Percentiles rank a stretch among this genome's conserved stretches.
Conservation (phyloP, 2,329 filamentous ascomycete genomes). For the Clarireedia homoeocarpa region DNA sequence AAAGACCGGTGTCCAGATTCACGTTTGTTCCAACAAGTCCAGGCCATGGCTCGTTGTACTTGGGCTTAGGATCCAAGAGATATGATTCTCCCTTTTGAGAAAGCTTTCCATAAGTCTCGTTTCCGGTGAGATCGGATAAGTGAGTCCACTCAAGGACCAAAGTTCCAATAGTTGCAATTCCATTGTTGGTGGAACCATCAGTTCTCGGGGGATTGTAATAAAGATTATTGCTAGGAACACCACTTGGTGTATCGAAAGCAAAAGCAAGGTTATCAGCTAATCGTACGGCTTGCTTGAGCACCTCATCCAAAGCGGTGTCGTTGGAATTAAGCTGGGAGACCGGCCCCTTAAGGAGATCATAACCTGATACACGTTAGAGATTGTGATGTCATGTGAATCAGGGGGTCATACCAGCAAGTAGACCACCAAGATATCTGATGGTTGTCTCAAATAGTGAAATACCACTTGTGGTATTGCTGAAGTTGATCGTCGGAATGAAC, state of each 20-base stretch:
- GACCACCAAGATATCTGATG: conserved; percentile 76
- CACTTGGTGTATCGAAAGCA: conserved; percentile 69
- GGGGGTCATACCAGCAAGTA: conserved; percentile 59
- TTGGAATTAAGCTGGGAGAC: conserved; percentile 43
- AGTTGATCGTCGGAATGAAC: conserved; percentile 65
- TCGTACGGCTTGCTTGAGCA: conserved; percentile 58
- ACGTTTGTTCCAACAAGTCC: conserved; percentile 66
- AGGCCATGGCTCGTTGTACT: conserved; percentile 61
- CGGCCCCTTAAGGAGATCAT: conserved; percentile 66
- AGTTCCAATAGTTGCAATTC: conserved; percentile 69
- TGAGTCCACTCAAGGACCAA: conserved; percentile 79
- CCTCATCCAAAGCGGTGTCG: conserved; percentile 38
- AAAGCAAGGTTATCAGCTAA: conserved; percentile 69
- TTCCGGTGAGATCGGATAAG: conserved; percentile 65
- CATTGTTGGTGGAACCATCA: conserved; percentile 51
- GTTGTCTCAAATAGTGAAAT: conserved; percentile 86
- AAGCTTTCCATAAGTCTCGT: conserved; percentile 57
- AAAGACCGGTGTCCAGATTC: conserved; percentile 55
- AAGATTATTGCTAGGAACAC: conserved; percentile 65
- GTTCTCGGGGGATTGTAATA: conserved; percentile 46
- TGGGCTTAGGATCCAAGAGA: conserved; percentile 58
- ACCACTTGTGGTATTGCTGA: conserved; percentile 44
- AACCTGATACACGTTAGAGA: conserved; percentile 34
- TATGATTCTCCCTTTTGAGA: conserved; percentile 61
- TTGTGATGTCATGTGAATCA: neutral